Percentiles rank a stretch among this genome's conserved stretches.
phyloP scores from a whole-genome alignment of 2,329 filamentous ascomycete species.

The Neonectria punicea region DNA sequence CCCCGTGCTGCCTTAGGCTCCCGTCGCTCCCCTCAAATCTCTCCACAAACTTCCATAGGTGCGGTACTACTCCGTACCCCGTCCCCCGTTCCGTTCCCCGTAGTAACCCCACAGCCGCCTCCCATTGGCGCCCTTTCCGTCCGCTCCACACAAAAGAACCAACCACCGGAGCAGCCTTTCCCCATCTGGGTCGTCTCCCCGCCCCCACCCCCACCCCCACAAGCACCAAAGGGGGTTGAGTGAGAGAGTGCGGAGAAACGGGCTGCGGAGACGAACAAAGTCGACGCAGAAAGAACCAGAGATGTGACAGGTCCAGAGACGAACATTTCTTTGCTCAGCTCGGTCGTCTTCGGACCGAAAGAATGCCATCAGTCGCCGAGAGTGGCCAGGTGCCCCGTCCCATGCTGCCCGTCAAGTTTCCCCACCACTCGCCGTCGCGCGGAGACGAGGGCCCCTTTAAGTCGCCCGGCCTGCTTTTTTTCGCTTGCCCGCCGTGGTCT shows the following conservation, averaged over 20 bases:
- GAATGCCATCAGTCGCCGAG: slow-evolving; percentile 13
- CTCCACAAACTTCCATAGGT: background rate
- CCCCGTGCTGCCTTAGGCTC: background rate
- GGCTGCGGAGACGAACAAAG: background rate
- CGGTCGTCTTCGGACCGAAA: slow-evolving; percentile 23
- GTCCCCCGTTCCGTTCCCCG: background rate
- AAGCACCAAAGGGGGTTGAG: background rate
- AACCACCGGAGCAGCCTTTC: background rate
- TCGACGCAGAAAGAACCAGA: no score
- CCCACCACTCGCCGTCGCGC: slow-evolving; percentile 23
- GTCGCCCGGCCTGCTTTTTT: background rate
- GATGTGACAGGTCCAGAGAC: no score
- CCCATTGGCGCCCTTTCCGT: no score
- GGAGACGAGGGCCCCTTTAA: slow-evolving; percentile 14
- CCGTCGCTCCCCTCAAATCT: background rate
- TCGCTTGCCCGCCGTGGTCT: background rate
- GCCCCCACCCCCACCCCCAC: slow-evolving; percentile 23
- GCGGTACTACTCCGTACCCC: background rate
- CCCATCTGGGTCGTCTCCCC: background rate
- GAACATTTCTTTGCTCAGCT: background rate
- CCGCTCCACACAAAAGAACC: background rate
- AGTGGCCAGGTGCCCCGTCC: slow-evolving; percentile 3
- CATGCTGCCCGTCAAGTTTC: background rate
- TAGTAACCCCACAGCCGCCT: background rate
- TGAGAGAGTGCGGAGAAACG: slow-evolving; percentile 13